Conservation (phyloP, 2,329 filamentous ascomycete species). For the Paecilomyces sp. region DNA sequence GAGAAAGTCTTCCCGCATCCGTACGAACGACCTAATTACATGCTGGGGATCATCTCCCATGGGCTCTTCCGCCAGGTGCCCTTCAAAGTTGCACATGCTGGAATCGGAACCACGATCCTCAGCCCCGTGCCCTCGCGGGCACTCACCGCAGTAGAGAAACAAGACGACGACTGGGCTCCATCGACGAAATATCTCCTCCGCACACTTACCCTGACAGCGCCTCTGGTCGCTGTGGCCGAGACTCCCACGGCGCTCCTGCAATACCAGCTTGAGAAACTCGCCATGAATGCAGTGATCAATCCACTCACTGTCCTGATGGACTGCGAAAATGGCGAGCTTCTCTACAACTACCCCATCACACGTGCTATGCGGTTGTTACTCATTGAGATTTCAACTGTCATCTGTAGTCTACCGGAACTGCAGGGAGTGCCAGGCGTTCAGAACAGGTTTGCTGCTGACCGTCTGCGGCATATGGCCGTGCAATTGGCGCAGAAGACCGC, state of each 20-base stretch:
- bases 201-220: conserved; percentile 55
- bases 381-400: conserved; percentile 65
- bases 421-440: conserved; percentile 53
- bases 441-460: conserved; percentile 52
- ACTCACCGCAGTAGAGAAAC: conserved; percentile 11
- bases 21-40: conserved; percentile 61
- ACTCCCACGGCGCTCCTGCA: conserved; percentile 57
- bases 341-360: conserved; percentile 59
- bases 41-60: conserved; percentile 62
- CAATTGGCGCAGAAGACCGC: conserved; percentile 49
- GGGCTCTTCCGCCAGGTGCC: conserved; percentile 43
- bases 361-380: conserved; percentile 64
- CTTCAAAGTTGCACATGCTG: conserved; percentile 52
- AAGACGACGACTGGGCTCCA: conserved; percentile 24
- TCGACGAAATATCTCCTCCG: conserved; percentile 56
- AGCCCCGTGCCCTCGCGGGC: conserved; percentile 39
- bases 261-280: conserved; percentile 70
- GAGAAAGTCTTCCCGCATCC: conserved; percentile 61
- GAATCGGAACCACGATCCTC: conserved; percentile 52
- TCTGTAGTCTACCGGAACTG: conserved; percentile 68
- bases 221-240: conserved; percentile 55
- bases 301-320: conserved; percentile 75
- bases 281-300: conserved; percentile 70
- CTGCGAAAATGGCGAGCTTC: conserved; percentile 63
- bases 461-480: conserved; percentile 55